phyloP scores from a whole-genome alignment of 2,329 filamentous ascomycete species.

The Anthostomella pinea region DNA sequence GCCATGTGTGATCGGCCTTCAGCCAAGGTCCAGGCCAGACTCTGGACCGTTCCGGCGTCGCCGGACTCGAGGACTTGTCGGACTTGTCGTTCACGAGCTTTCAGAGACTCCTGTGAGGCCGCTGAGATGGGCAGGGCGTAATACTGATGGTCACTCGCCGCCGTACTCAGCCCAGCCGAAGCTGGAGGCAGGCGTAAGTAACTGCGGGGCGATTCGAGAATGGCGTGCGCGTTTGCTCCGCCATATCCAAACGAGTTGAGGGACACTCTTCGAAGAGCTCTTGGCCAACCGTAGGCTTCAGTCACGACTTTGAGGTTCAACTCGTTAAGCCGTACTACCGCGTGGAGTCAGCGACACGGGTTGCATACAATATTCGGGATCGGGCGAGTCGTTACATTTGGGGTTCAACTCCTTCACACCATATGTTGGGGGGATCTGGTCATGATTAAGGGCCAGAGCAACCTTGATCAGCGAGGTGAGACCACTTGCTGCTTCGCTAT shows the following conservation, averaged over 20 bases:
- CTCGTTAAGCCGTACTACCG: conserved; percentile 4
- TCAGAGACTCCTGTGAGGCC: too few relatives aligned
- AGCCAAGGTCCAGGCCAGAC: too few relatives aligned
- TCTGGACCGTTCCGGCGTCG: too few relatives aligned
- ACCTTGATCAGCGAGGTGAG: conserved; percentile 15
- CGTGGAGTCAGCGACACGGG: neutral
- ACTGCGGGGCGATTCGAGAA: neutral
- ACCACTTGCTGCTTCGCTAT: conserved; percentile 13
- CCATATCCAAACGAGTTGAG: neutral
- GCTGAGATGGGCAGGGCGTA: too few relatives aligned
- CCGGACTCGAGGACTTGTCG: too few relatives aligned
- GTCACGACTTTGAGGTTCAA: conserved; percentile 6
- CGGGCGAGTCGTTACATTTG: conserved; percentile 5
- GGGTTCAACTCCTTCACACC: conserved; percentile 14
- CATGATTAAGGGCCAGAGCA: conserved; percentile 5
- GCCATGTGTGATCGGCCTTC: too few relatives aligned
- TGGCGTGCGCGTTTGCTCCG: neutral
- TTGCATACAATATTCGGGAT: neutral
- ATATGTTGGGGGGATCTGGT: conserved; percentile 8
- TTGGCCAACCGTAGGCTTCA: neutral
- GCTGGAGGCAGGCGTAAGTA: too few relatives aligned
- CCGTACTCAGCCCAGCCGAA: too few relatives aligned
- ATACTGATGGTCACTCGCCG: too few relatives aligned
- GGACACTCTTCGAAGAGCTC: neutral
- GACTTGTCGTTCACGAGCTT: too few relatives aligned